These are phyloP conservation scores for Ophioceras dolichostomum DNA, from an alignment of 2,329 filamentous ascomycete genomes.

Conservation along the genomic window DNA sequence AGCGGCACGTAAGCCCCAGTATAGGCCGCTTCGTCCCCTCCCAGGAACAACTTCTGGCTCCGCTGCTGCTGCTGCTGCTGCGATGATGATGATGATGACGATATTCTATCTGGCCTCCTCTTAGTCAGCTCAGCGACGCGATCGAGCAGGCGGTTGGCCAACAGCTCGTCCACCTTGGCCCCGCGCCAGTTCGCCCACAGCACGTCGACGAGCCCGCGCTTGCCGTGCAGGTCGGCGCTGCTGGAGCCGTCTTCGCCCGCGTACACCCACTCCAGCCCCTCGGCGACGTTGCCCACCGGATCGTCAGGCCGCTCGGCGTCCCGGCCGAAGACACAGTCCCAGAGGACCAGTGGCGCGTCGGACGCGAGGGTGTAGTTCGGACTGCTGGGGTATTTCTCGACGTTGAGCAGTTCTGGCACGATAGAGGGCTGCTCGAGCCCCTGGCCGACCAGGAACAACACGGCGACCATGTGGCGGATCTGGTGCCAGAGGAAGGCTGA, in stretches of 20 bases:
- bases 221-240: constrained; percentile 43
- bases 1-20: constrained; percentile 43
- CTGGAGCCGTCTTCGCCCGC: constrained; percentile 51
- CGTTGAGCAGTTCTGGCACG: constrained; percentile 63
- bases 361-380: constrained; percentile 86
- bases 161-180: constrained; percentile 79
- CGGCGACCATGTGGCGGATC: constrained; percentile 83
- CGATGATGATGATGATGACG: no score
- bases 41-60: constrained; percentile 37
- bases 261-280: constrained; percentile 53
- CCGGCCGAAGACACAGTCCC: constrained; percentile 83
- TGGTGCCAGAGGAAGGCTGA: constrained; percentile 97
- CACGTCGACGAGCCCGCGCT: constrained; percentile 55
- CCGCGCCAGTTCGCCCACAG: constrained; percentile 77
- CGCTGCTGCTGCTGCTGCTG: constrained; percentile 11
- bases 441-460: constrained; percentile 89
- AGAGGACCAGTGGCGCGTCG: constrained; percentile 82
- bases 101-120: no score
- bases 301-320: constrained; percentile 7
- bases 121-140: constrained; percentile 31
- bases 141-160: constrained; percentile 64
- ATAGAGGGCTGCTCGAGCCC: constrained; percentile 67
- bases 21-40: constrained; percentile 36
- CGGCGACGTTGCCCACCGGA: constrained; percentile 15
- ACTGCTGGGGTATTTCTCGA: constrained; percentile 55